Evolutionary conservation across 2,329 filamentous ascomycete species (phyloP).

Genomic region (Knufia petricola): DNA sequence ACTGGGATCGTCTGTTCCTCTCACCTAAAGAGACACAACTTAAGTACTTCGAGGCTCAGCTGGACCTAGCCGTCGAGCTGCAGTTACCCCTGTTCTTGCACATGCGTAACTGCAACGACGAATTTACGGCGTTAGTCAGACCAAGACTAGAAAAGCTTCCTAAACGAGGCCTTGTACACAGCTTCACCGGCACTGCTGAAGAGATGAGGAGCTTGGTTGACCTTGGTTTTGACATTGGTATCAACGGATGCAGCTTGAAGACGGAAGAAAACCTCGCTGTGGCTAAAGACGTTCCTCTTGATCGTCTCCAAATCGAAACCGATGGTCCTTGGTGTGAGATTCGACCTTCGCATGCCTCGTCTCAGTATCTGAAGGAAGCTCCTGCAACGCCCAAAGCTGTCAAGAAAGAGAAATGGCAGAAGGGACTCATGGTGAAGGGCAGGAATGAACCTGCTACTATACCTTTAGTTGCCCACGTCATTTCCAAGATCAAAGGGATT

Average conservation of each 20-base stretch:
- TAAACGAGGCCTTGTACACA: constrained; percentile 78
- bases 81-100: constrained; percentile 87
- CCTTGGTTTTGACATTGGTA: constrained; percentile 78
- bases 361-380: constrained; percentile 55
- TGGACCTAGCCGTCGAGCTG: constrained; percentile 65
- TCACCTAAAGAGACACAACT: constrained; percentile 70
- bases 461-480: constrained; percentile 73
- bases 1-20: constrained; percentile 85
- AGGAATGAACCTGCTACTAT: constrained; percentile 90
- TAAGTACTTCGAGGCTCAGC: constrained; percentile 74
- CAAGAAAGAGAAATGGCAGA: constrained; percentile 92
- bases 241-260: constrained; percentile 95
- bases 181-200: constrained; percentile 78
- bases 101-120: constrained; percentile 73
- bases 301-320: constrained; percentile 84
- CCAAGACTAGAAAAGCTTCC: constrained; percentile 56
- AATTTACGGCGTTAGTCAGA: constrained; percentile 67
- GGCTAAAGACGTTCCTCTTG: constrained; percentile 66
- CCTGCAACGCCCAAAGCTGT: constrained; percentile 68
- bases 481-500: constrained; percentile 77
- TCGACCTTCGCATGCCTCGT: constrained; percentile 74
- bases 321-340: constrained; percentile 98
- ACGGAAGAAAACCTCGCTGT: constrained; percentile 83
- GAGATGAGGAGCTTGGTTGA: constrained; percentile 76
- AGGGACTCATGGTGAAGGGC: constrained; percentile 84